These are phyloP conservation scores for Solanum gandarillasii DNA, from an alignment of 257 asterid genomes.

Conservation along the genomic window DNA sequence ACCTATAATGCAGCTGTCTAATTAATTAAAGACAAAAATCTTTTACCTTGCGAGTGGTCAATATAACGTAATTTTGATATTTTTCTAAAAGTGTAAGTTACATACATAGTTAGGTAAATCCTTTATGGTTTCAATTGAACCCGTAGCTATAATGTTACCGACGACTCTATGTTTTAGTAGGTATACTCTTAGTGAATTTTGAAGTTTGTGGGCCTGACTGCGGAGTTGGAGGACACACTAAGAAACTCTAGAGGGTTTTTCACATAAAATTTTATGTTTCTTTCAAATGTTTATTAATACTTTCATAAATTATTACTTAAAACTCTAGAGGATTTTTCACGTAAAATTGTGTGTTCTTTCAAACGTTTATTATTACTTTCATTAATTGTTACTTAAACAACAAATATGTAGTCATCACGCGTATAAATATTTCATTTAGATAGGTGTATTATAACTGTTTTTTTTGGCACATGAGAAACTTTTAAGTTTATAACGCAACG, in stretches of 20 bases:
- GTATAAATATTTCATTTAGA: not conserved
- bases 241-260: no score
- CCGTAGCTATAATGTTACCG: no score
- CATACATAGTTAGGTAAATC: not conserved
- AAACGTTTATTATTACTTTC: no score
- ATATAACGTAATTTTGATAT: not conserved
- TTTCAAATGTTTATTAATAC: no score
- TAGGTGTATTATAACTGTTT: not conserved
- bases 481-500: not conserved
- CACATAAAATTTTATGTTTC: not conserved
- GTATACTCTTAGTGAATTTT: not conserved
- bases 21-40: not conserved
- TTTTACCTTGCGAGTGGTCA: not conserved
- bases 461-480: not conserved
- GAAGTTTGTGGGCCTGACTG: not conserved
- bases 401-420: not conserved
- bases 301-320: not conserved
- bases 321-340: no score
- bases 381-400: not conserved
- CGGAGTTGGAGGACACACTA: no score
- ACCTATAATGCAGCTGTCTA: not conserved
- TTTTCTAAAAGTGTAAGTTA: not conserved
- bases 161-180: no score
- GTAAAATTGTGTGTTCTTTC: no score
- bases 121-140: not conserved